Base-by-base conservation (phyloP, 116 monocot genomes). In the Trichopus zeylanicus region DNA sequence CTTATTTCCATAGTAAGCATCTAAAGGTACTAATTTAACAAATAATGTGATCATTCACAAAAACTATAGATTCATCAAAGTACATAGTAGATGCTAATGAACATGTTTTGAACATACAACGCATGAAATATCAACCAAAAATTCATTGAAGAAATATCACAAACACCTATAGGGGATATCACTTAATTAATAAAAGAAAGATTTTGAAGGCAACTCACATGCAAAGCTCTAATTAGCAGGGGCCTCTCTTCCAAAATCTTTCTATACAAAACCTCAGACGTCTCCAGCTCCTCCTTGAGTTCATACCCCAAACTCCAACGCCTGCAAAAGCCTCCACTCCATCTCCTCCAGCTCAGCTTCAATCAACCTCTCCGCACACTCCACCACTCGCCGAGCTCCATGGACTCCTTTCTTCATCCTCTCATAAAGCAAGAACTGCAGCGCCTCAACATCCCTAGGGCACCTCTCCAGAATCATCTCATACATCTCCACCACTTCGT, bases 281-380 rank as follows among this genome's bases (percentile, higher is more conserved):
- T 74, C 37, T 39, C 66, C 31, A 94, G 46, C 37, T 76, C 26
- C 21, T 86, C 94, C 81, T 81, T 78, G 57, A 78, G 30, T 69
- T 94, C 94, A 70, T 77, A 81, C 5, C 70, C 76, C n/a, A 86
- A 62, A 7, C n/a, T n/a, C n/a, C n/a, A n/a, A n/a, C n/a, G 86
- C 94, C 60, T 75, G 70, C 68, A 89, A 57, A 29, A 94, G 69
- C 62, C 78, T 74, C 89, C 94, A 94, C 64, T 89, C 94, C 13
- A 86, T 67, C 55, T 94, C 89, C 6, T 82, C 80, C 18, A 86
- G 89, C 67, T 94, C 83, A 3, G 74, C 31, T 8, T 61, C 60
- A 20, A 86, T 76, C 81, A 94, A 33, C 53, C 78, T 83, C 63
- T 86, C 74, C 69, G 83, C 72, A 48, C 59, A 81, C 33, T 68